Percentiles rank a stretch among this genome's conserved stretches.
These are phyloP conservation scores for Daldinia grandis DNA, from an alignment of 495 filamentous ascomycete species.

Conservation along the genomic window DNA sequence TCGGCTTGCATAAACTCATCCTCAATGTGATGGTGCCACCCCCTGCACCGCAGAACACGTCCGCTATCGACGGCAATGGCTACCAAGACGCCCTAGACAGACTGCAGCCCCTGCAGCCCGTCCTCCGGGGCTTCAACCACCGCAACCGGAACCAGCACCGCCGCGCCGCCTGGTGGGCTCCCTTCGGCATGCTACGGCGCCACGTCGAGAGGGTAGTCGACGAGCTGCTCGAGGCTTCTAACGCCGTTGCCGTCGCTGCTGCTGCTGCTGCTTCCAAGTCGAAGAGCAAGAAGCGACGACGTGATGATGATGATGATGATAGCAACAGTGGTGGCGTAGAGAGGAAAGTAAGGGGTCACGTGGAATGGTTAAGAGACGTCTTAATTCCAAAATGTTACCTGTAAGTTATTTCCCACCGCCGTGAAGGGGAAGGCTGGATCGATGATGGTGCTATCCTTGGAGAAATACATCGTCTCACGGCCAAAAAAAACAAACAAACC, in stretches of 20 bases:
- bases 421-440: too few relatives aligned
- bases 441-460: too few relatives aligned
- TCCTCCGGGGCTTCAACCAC: slow-evolving; percentile 73
- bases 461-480: too few relatives aligned
- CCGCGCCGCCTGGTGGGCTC: slow-evolving; percentile 75
- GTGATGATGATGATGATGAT: slow-evolving; percentile 16
- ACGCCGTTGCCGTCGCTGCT: slow-evolving; percentile 7
- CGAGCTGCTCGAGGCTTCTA: slow-evolving; percentile 47
- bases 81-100: slow-evolving; percentile 27
- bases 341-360: slow-evolving; percentile 35
- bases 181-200: slow-evolving; percentile 71
- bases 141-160: slow-evolving; percentile 87
- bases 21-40: slow-evolving; percentile 31
- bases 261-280: slow-evolving; percentile 19
- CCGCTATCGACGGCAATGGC: not conserved
- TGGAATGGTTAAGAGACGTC: slow-evolving; percentile 49
- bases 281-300: slow-evolving; percentile 37
- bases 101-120: slow-evolving; percentile 47
- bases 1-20: not conserved
- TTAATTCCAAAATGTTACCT: slow-evolving; percentile 45
- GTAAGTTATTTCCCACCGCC: slow-evolving; percentile 28
- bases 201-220: slow-evolving; percentile 61
- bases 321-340: slow-evolving; percentile 25
- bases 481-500: not conserved
- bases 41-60: not conserved